These are phyloP conservation scores for Keqinozyma sinolaborantium DNA, from an alignment of 1,139 yeast species.

Conservation along the genomic window DNA sequence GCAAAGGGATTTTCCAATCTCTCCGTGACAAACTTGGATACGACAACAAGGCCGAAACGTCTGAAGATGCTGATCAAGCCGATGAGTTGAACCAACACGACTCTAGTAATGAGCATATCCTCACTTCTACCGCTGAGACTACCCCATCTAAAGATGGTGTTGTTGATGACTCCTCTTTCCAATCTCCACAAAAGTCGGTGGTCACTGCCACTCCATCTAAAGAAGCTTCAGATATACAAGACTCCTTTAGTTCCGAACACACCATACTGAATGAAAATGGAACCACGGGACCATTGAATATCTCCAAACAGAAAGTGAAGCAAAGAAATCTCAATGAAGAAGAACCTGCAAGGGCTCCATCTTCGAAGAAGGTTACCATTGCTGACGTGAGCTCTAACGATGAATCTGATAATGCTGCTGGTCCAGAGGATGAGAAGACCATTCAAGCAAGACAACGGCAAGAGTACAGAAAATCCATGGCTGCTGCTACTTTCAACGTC, in stretches of 20 bases:
- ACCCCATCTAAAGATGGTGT: conserved; percentile 25
- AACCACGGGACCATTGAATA: neutral
- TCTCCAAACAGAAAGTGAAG: neutral
- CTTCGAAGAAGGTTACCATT: conserved; percentile 3
- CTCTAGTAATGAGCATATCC: conserved; percentile 18
- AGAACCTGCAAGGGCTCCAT: conserved; percentile 1
- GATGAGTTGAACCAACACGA: conserved; percentile 5
- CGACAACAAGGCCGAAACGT: conserved; percentile 1
- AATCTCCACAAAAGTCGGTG: neutral
- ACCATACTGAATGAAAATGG: neutral
- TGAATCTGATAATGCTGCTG: conserved; percentile 11
- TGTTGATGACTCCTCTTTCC: conserved; percentile 8
- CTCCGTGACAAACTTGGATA: conserved; percentile 26
- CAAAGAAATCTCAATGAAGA: neutral
- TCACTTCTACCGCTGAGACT: conserved; percentile 27
- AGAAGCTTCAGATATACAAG: neutral
- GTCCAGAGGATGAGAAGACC: conserved; percentile 21
- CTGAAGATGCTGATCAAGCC: conserved; percentile 8
- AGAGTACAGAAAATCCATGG: conserved; percentile 48
- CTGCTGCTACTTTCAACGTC: conserved; percentile 59
- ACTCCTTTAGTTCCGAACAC: neutral
- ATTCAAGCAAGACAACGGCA: conserved; percentile 42
- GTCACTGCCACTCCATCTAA: neutral
- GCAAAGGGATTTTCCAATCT: conserved; percentile 34
- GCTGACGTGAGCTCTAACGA: conserved; percentile 5